These are phyloP conservation scores for Isoetes taiwanensis DNA, from an alignment of 75 land plant genomes.

Conservation along the genomic window DNA sequence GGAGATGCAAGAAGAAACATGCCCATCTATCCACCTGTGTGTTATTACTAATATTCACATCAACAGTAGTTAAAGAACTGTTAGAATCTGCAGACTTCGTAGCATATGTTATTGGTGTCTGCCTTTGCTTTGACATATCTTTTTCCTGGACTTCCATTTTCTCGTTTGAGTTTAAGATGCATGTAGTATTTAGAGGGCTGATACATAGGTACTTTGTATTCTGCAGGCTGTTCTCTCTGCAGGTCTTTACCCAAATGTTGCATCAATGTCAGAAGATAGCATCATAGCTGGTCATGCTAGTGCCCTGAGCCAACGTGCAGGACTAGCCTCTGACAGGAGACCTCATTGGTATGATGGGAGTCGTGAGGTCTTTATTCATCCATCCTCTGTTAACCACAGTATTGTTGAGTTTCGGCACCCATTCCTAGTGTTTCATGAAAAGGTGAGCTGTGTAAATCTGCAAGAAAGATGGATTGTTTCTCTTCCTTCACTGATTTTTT, in stretches of 20 bases:
- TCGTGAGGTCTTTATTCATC: constrained; percentile 83
- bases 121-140: too few species aligned
- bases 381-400: constrained; percentile 54
- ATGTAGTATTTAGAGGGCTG: too few species aligned
- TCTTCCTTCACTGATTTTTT: too few species aligned
- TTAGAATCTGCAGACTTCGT: too few species aligned
- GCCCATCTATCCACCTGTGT: too few species aligned
- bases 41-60: too few species aligned
- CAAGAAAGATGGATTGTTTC: too few species aligned
- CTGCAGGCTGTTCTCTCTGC: constrained; percentile 86
- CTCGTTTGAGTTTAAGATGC: neutral
- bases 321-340: constrained; percentile 22
- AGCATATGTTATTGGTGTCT: too few species aligned
- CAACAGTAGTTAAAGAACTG: too few species aligned
- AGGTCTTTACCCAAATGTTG: constrained; percentile 87
- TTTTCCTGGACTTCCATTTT: neutral
- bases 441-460: too few species aligned
- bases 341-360: constrained; percentile 64
- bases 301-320: constrained; percentile 19
- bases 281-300: constrained; percentile 25
- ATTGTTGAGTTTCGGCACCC: constrained; percentile 49
- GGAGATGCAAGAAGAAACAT: too few species aligned
- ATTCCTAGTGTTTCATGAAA: constrained; percentile 79
- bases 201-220: neutral
- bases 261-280: constrained; percentile 51